Conservation (phyloP, 2,329 filamentous ascomycete genomes). For the Aureobasidium zeae region DNA sequence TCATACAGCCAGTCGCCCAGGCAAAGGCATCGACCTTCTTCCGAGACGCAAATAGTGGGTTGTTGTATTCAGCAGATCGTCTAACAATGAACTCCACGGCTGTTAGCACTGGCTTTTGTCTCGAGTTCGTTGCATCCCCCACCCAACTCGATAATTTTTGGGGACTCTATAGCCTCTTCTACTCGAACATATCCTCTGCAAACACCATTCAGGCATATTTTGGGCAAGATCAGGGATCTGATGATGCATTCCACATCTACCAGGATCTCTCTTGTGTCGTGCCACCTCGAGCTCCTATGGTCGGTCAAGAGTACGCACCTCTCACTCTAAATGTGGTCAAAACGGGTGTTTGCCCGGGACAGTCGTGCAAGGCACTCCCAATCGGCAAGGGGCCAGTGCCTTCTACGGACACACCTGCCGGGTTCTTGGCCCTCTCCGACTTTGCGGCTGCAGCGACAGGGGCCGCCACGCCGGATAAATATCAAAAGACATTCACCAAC, state of each 20-base stretch:
- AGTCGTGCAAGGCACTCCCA: neutral
- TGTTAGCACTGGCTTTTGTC: too few relatives aligned
- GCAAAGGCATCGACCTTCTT: neutral
- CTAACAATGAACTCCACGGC: neutral
- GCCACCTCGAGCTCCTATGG: too few relatives aligned
- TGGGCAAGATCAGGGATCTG: too few relatives aligned
- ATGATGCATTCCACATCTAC: too few relatives aligned
- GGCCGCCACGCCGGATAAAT: constrained; percentile 24
- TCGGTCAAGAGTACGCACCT: too few relatives aligned
- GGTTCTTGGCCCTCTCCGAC: constrained; percentile 21
- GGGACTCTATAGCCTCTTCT: too few relatives aligned
- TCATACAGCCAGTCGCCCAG: neutral
- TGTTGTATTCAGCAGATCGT: neutral
- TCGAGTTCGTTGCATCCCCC: too few relatives aligned
- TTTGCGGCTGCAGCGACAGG: constrained; percentile 20
- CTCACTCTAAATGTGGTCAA: neutral
- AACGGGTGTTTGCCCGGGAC: neutral
- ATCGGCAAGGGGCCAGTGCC: constrained; percentile 10
- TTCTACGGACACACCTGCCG: constrained; percentile 20
- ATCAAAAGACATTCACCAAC: constrained; percentile 23
- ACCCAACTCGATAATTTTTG: too few relatives aligned
- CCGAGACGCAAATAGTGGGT: neutral
- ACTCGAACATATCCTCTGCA: too few relatives aligned
- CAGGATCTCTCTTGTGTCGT: too few relatives aligned
- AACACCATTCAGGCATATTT: too few relatives aligned